phyloP scores from a whole-genome alignment of 371 early-diverging fungal genomes.

The Mucor velutinosus region DNA sequence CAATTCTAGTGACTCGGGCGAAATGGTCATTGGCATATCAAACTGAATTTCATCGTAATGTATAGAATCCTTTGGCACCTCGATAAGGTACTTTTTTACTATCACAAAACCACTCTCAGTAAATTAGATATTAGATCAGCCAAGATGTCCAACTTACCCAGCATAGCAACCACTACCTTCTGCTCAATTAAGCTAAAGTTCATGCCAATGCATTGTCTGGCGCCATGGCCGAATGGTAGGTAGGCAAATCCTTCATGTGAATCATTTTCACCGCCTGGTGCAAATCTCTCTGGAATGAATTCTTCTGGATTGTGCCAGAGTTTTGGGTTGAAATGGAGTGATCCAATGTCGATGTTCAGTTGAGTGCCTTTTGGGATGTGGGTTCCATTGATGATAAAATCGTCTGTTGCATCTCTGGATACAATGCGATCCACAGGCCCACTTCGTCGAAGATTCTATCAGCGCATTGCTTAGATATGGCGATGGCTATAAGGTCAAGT shows the following conservation, averaged over 20 bases:
- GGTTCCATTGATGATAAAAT: conserved; percentile 37
- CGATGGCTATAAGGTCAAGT: background rate
- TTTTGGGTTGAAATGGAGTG: conserved; percentile 11
- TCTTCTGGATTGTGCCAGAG: conserved; percentile 19
- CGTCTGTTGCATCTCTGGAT: conserved; percentile 28
- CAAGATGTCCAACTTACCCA: conserved; percentile 20
- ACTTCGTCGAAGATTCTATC: conserved; percentile 41
- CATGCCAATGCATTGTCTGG: conserved; percentile 55
- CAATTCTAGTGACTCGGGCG: conserved; percentile 10
- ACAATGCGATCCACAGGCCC: conserved; percentile 24
- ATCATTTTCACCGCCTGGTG: conserved; percentile 9
- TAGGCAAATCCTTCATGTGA: conserved; percentile 26
- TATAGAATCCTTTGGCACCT: conserved; percentile 25
- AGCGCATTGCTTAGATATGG: background rate
- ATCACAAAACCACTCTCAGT: background rate
- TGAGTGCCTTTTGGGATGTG: conserved; percentile 42
- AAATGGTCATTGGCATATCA: conserved; percentile 17
- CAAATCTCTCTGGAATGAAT: conserved; percentile 31
- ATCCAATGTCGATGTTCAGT: conserved; percentile 34
- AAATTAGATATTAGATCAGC: too few relatives aligned
- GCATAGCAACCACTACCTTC: conserved; percentile 44
- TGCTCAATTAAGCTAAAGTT: conserved; percentile 53
- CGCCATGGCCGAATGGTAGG: conserved; percentile 51
- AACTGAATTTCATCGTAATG: conserved; percentile 23
- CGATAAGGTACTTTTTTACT: conserved; percentile 35